Conservation (phyloP, 176 grass and related monocot genomes). For the barley (Hordeum vulgare) region DNA sequence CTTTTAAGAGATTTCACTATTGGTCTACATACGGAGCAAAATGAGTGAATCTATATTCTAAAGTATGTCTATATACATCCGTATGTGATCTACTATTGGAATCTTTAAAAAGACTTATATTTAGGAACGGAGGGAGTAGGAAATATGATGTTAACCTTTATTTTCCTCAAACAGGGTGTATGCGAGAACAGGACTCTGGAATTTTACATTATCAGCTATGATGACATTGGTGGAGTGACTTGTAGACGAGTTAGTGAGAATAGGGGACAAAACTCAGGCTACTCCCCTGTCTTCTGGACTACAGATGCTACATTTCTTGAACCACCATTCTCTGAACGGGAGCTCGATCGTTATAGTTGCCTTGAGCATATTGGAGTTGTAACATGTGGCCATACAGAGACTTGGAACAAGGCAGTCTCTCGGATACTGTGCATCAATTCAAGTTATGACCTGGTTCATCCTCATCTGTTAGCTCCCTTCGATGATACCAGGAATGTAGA, state of each 20-base stretch:
- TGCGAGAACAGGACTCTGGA: conserved; percentile 64
- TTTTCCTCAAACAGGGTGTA: conserved; percentile 62
- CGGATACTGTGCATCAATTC: conserved; percentile 76
- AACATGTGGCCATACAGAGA: conserved; percentile 6
- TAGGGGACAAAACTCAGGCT: conserved; percentile 50
- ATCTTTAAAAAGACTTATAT: too few species aligned
- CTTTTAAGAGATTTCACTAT: too few species aligned
- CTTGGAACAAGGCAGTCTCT: conserved; percentile 25
- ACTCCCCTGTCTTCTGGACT: conserved; percentile 84
- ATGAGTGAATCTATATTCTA: too few species aligned
- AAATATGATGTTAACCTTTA: neutral
- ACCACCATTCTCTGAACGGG: conserved; percentile 69
- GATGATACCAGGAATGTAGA: conserved; percentile 55
- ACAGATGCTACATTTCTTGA: conserved; percentile 70
- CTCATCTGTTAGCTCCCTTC: conserved; percentile 20
- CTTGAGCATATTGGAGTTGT: conserved; percentile 36
- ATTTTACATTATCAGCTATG: conserved; percentile 82
- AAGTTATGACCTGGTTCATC: conserved; percentile 67
- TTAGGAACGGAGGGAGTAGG: too few species aligned
- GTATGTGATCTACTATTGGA: too few species aligned
- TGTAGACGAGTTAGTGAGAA: conserved; percentile 61
- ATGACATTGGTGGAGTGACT: conserved; percentile 82
- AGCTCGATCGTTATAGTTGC: conserved; percentile 50
- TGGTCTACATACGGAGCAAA: too few species aligned
- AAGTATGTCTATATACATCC: too few species aligned